These are phyloP conservation scores for Arthrinium puccinioides DNA, from an alignment of 2,329 filamentous ascomycete species.

Conservation along the genomic window DNA sequence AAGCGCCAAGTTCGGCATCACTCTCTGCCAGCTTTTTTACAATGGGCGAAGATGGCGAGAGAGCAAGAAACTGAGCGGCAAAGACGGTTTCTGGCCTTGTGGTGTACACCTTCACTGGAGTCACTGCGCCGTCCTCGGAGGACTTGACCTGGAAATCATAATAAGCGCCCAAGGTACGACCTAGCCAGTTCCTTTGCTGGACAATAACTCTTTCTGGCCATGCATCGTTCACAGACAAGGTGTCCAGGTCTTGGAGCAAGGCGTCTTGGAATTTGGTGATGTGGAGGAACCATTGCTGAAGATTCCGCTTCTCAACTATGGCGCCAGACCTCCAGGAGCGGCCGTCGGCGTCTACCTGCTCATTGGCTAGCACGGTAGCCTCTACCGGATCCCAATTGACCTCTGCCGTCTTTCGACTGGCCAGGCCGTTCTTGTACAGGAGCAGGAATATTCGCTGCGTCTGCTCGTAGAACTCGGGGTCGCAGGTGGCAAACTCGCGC, in stretches of 20 bases:
- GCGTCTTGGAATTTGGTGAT: slow-evolving; percentile 73
- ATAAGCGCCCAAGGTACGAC: slow-evolving; percentile 65
- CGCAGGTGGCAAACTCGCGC: slow-evolving; percentile 73
- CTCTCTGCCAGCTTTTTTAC: slow-evolving; percentile 53
- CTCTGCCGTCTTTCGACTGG: slow-evolving; percentile 74
- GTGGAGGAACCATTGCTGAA: slow-evolving; percentile 86
- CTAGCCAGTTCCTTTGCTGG: slow-evolving; percentile 86
- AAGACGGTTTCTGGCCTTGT: slow-evolving; percentile 82
- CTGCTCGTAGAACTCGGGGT: slow-evolving; percentile 81
- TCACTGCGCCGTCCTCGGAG: slow-evolving; percentile 27
- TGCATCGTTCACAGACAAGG: slow-evolving; percentile 51
- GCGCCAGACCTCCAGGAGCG: slow-evolving; percentile 83
- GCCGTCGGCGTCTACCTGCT: slow-evolving; percentile 84
- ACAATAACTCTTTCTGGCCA: slow-evolving; percentile 80
- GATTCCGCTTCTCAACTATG: slow-evolving; percentile 68
- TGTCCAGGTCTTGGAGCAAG: slow-evolving; percentile 63
- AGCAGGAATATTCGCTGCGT: slow-evolving; percentile 80
- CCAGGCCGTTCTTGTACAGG: slow-evolving; percentile 65
- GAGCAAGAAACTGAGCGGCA: slow-evolving; percentile 76
- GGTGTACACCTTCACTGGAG: slow-evolving; percentile 66
- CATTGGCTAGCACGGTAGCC: slow-evolving; percentile 83
- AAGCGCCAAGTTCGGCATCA: slow-evolving; percentile 57
- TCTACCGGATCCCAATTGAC: slow-evolving; percentile 91
- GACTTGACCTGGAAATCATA: slow-evolving; percentile 61
- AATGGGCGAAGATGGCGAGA: slow-evolving; percentile 66